Evolutionary conservation across 495 filamentous ascomycete species (phyloP), one percentile per base, ranked within the genome.

Genomic region (Cairneyella variabilis): DNA sequence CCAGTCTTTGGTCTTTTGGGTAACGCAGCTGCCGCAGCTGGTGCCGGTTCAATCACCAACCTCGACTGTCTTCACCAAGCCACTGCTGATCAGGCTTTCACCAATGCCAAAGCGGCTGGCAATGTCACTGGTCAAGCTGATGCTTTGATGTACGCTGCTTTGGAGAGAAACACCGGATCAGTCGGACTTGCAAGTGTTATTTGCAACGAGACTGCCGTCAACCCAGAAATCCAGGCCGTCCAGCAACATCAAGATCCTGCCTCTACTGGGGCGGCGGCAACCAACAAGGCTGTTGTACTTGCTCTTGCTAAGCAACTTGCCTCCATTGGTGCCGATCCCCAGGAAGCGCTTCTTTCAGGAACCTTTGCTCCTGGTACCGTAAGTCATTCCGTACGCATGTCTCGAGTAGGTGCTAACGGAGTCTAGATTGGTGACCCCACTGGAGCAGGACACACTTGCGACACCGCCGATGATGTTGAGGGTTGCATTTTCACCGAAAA

Each of bases 71-170:
- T 86, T 18, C 80, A 86, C 63, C 82, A 85, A 66, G 80, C 78
- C 44, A 75, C 78, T 20, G 83, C 83, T 45, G 83, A 86, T 68
- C 82, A 83, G 65, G 83, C 83, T 57, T 85, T 86, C 66, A 84
- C 83, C 64, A 86, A 86, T 60, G 78, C 82, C 41, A 84, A 85
- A 64, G 82, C 68, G 3, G 79, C 78, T 42, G 71, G 71, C 26
- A 78, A 85, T 61, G 60, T 84, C 18, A 66, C 76, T 9, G 76
- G 76, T 52, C 74, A 76, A 77, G 66, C 71, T 27, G 73, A 74
- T 49, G 83, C 83, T 38, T 69, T 86, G 52, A 69, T 84, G 48
- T 86, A 75, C 68, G 76, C 79, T 48, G 76, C 79, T 49, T 69
- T 86, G 16, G 83, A 86, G 68, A 73, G 82, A 40, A 86, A 86